Evolutionary conservation across 495 filamentous ascomycete species (phyloP).

Genomic region (Neurospora pannonica): DNA sequence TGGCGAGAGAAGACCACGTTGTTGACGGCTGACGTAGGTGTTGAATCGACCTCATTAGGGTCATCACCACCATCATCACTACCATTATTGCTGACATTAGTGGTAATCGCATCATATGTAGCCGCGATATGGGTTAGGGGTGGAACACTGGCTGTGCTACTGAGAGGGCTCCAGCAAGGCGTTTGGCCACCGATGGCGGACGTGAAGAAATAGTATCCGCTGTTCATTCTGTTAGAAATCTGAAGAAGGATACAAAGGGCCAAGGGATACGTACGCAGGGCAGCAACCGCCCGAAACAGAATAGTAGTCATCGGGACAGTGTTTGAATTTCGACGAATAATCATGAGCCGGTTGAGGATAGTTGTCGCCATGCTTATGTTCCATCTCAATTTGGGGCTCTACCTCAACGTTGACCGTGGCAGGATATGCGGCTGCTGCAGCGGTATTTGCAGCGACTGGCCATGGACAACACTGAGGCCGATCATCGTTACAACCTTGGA

Average conservation of each 20-base stretch:
- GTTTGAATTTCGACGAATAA: slow-evolving; percentile 1
- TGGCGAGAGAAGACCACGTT: slow-evolving; percentile 22
- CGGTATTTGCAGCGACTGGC: slow-evolving; percentile 6
- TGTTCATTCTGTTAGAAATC: slow-evolving; percentile 1
- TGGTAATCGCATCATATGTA: neutral
- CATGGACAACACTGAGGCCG: slow-evolving; percentile 21
- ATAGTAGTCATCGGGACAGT: slow-evolving; percentile 20
- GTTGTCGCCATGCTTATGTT: slow-evolving; percentile 2
- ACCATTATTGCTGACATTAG: neutral
- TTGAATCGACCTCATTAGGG: neutral
- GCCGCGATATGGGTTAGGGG: slow-evolving; percentile 4
- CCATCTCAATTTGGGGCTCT: neutral
- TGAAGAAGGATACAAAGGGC: neutral
- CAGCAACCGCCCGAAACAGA: slow-evolving; percentile 19
- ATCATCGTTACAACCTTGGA: slow-evolving; percentile 17
- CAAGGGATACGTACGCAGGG: slow-evolving; percentile 11
- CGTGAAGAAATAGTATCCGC: slow-evolving; percentile 18
- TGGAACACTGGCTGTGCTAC: slow-evolving; percentile 1
- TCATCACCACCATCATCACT: neutral
- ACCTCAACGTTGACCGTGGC: neutral
- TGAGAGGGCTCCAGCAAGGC: slow-evolving; percentile 17
- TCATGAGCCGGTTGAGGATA: slow-evolving; percentile 12
- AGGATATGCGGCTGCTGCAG: neutral
- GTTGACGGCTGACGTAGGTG: slow-evolving; percentile 19
- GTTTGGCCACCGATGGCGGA: slow-evolving; percentile 13